Evolutionary conservation across 768 basidiomycete genomes (phyloP).

Genomic region (Panus rudis): DNA sequence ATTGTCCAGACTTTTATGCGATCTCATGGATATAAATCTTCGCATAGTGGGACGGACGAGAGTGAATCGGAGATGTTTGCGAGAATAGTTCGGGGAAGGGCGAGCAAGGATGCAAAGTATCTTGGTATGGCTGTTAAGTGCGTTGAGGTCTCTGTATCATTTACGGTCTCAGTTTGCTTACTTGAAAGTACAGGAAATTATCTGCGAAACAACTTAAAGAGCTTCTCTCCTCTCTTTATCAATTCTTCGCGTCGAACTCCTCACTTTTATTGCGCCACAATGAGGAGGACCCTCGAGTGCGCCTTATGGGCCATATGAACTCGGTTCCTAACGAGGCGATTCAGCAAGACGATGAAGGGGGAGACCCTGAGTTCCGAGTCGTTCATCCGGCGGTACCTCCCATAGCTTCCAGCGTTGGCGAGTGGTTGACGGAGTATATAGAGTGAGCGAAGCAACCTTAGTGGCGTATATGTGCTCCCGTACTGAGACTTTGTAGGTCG

Average conservation of each 20-base stretch:
- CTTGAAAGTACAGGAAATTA: conserved; percentile 34
- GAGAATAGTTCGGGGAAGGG: conserved; percentile 36
- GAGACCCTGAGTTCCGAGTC: not conserved
- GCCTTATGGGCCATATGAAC: conserved; percentile 10
- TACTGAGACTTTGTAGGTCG: conserved; percentile 26
- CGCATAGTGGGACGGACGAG: conserved; percentile 19
- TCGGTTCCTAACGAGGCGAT: conserved; percentile 6
- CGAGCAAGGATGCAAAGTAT: conserved; percentile 36
- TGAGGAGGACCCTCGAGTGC: conserved; percentile 26
- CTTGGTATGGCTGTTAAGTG: conserved; percentile 45
- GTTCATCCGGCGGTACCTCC: conserved; percentile 6
- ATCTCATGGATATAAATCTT: conserved; percentile 34
- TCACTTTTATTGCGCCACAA: conserved; percentile 26
- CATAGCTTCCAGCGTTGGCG: conserved; percentile 27
- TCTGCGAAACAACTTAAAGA: conserved; percentile 23
- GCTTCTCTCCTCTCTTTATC: conserved; percentile 35
- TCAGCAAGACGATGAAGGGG: conserved; percentile 1
- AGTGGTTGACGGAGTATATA: conserved; percentile 47
- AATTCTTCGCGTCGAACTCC: conserved; percentile 30
- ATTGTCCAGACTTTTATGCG: conserved; percentile 38
- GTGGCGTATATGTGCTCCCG: not conserved
- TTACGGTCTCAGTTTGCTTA: not conserved
- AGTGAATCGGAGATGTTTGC: conserved; percentile 34
- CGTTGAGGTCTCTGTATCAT: too few species aligned
- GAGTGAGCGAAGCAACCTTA: conserved; percentile 32